phyloP scores from a whole-genome alignment of 495 filamentous ascomycete species.

The Daldinia loculata region DNA sequence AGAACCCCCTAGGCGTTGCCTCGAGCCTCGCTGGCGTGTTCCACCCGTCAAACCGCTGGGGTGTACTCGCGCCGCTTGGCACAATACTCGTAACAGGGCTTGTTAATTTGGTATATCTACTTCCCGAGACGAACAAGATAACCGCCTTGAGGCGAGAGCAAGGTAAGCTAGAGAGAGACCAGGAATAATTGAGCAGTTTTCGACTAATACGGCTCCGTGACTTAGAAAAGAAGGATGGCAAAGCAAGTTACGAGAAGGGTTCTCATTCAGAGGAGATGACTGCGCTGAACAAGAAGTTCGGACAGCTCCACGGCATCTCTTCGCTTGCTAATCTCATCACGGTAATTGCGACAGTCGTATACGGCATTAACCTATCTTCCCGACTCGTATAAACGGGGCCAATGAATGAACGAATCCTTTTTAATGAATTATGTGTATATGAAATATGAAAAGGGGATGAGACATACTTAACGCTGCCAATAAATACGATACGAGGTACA shows the following conservation, averaged over 20 bases:
- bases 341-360: constrained; percentile 71
- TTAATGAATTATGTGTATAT: constrained; percentile 21
- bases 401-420: background rate
- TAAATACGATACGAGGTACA: background rate
- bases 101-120: constrained; percentile 71
- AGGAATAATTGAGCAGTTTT: background rate
- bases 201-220: constrained; percentile 26
- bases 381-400: constrained; percentile 53
- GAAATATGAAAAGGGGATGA: constrained; percentile 11
- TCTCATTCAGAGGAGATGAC: constrained; percentile 84
- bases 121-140: constrained; percentile 73
- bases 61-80: constrained; percentile 70
- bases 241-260: constrained; percentile 76
- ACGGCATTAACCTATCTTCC: constrained; percentile 74
- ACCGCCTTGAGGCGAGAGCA: constrained; percentile 80
- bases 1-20: constrained; percentile 44
- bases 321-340: constrained; percentile 76
- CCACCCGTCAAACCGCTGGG: constrained; percentile 62
- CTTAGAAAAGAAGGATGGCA: constrained; percentile 70
- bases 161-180: constrained; percentile 56
- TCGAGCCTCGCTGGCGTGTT: constrained; percentile 65
- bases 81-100: constrained; percentile 70
- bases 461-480: constrained; percentile 3
- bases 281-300: constrained; percentile 81
- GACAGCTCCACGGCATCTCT: constrained; percentile 78